Evolutionary conservation across 805 yeast species (phyloP).

Genomic region (Tetrapisispora pingtungensis): DNA sequence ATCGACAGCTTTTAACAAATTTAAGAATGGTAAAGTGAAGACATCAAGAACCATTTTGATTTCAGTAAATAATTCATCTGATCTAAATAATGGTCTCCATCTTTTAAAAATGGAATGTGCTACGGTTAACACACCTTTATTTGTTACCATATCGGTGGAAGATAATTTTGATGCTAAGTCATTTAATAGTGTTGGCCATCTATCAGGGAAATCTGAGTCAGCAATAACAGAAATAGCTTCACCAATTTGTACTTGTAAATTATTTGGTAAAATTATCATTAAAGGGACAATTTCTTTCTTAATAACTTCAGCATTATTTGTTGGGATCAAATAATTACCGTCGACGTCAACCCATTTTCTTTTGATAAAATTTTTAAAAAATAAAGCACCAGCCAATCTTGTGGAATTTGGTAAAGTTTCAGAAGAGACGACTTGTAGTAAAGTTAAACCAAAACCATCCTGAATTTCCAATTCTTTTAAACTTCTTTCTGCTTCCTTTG

Average conservation of each 20-base stretch:
- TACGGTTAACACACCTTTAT: slow-evolving; percentile 79
- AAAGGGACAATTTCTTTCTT: slow-evolving; percentile 72
- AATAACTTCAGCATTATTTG: slow-evolving; percentile 53
- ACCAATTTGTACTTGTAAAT: slow-evolving; percentile 85
- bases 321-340: slow-evolving; percentile 60
- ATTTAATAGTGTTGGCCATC: slow-evolving; percentile 73
- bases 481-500: slow-evolving; percentile 57
- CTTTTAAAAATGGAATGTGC: slow-evolving; percentile 93
- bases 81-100: slow-evolving; percentile 91
- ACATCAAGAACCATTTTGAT: slow-evolving; percentile 78
- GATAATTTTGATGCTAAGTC: slow-evolving; percentile 61
- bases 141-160: slow-evolving; percentile 53
- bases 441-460: slow-evolving; percentile 65
- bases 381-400: slow-evolving; percentile 80
- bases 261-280: slow-evolving; percentile 73
- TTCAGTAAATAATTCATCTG: slow-evolving; percentile 81
- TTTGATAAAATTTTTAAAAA: slow-evolving; percentile 77
- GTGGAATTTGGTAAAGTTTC: slow-evolving; percentile 42
- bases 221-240: slow-evolving; percentile 91
- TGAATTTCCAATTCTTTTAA: slow-evolving; percentile 52
- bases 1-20: slow-evolving; percentile 61
- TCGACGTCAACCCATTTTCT: slow-evolving; percentile 87
- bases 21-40: slow-evolving; percentile 70
- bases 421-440: slow-evolving; percentile 71
- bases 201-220: slow-evolving; percentile 87